Evolutionary conservation across 768 basidiomycete species (phyloP).

Genomic region (Boletus insuetus): DNA sequence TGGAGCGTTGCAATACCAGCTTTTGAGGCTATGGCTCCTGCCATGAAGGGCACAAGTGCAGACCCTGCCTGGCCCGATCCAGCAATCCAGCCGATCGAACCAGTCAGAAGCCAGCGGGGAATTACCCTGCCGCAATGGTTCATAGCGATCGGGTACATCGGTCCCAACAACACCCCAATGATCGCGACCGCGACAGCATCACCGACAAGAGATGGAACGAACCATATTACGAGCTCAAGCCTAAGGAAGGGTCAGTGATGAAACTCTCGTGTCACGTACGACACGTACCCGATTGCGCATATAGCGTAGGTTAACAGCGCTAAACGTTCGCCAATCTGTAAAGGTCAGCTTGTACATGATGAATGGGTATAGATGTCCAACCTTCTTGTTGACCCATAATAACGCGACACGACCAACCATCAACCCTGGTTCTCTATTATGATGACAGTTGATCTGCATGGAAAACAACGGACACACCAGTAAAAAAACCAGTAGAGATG

Average conservation of each 20-base stretch:
- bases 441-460: background rate
- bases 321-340: conserved; percentile 32
- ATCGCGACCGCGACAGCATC: conserved; percentile 62
- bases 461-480: no score
- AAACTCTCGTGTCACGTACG: background rate
- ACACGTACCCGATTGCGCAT: conserved; percentile 29
- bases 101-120: conserved; percentile 35
- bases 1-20: no score
- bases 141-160: conserved; percentile 62
- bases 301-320: conserved; percentile 29
- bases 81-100: conserved; percentile 49
- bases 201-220: conserved; percentile 62
- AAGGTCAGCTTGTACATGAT: background rate
- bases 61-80: conserved; percentile 40
- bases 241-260: conserved; percentile 27
- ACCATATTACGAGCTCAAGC: conserved; percentile 67
- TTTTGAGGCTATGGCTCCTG: conserved; percentile 29
- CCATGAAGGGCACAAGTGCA: conserved; percentile 49
- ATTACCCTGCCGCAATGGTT: conserved; percentile 35
- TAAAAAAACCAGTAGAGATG: conserved; percentile 23
- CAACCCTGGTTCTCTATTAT: conserved; percentile 17
- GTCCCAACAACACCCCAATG: conserved; percentile 68
- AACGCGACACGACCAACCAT: conserved; percentile 31
- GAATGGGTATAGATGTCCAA: background rate
- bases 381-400: conserved; percentile 24